Percentiles rank a stretch among this genome's conserved stretches.
phyloP scores from a whole-genome alignment of 352 stramenopile species.

The Albugo candida region DNA sequence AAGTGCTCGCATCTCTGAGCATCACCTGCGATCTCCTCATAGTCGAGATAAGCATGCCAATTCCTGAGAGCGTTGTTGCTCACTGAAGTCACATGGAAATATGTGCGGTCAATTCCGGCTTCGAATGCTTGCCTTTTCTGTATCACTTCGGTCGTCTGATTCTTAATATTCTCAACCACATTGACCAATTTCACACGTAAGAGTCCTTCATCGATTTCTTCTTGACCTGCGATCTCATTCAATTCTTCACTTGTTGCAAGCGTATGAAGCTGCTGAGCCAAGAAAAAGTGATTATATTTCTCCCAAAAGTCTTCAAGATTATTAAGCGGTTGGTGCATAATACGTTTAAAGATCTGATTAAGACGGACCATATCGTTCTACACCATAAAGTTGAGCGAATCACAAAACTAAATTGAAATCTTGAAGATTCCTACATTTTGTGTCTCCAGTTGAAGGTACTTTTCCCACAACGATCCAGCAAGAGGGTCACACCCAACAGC shows the following conservation, averaged over 20 bases:
- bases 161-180: slow-evolving; percentile 46
- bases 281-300: slow-evolving; percentile 71
- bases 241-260: slow-evolving; percentile 44
- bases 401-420: background rate
- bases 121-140: slow-evolving; percentile 47
- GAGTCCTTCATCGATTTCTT: slow-evolving; percentile 54
- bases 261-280: slow-evolving; percentile 41
- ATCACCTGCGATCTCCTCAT: slow-evolving; percentile 39
- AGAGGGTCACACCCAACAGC: slow-evolving; percentile 41
- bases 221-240: slow-evolving; percentile 19
- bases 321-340: slow-evolving; percentile 42
- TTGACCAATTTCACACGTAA: slow-evolving; percentile 71
- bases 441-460: slow-evolving; percentile 63
- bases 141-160: slow-evolving; percentile 38
- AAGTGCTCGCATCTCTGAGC: slow-evolving; percentile 28
- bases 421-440: slow-evolving; percentile 25
- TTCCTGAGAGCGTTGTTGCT: slow-evolving; percentile 43
- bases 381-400: background rate
- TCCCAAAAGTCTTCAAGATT: slow-evolving; percentile 74
- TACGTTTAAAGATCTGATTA: slow-evolving; percentile 65
- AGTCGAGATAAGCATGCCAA: slow-evolving; percentile 65
- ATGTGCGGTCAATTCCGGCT: slow-evolving; percentile 55
- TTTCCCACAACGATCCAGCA: slow-evolving; percentile 51
- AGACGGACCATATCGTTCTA: slow-evolving; percentile 67
- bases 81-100: slow-evolving; percentile 65